Conservation (phyloP, 257 asterid species). For the Nicotiana knightiana region DNA sequence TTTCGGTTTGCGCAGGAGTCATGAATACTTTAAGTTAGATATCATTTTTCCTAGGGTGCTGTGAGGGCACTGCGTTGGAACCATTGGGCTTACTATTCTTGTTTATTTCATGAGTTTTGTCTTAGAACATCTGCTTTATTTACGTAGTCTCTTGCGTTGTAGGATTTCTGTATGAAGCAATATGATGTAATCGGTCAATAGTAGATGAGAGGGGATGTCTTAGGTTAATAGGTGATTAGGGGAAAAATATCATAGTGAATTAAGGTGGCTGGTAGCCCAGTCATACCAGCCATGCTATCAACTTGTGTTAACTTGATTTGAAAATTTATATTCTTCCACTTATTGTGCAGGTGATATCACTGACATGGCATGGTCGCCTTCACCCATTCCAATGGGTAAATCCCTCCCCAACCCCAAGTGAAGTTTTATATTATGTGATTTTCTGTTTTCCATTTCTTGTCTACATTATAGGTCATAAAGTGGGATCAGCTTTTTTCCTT, state of each 20-base stretch:
- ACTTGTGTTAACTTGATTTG: background rate
- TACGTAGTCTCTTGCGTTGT: background rate
- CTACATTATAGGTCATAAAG: background rate
- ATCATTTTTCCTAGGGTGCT: background rate
- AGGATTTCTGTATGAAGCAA: background rate
- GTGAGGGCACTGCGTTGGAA: background rate
- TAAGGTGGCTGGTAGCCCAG: background rate
- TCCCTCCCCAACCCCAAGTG: slow-evolving; percentile 1
- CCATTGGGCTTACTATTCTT: background rate
- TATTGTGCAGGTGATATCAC: slow-evolving; percentile 64
- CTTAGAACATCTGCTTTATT: background rate
- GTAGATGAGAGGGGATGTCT: background rate
- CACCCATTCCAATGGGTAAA: slow-evolving; percentile 54
- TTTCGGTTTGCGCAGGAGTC: background rate
- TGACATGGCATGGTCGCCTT: slow-evolving; percentile 85
- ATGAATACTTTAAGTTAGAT: background rate
- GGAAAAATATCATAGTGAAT: background rate
- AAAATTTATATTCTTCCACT: background rate
- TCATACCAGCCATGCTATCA: background rate
- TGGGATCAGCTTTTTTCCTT: background rate
- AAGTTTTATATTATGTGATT: background rate
- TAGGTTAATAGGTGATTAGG: background rate
- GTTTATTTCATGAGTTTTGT: background rate
- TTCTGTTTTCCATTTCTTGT: background rate
- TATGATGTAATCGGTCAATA: background rate